Base-by-base conservation (phyloP, 352 stramenopile genomes). In the Phytopythium montanum region DNA sequence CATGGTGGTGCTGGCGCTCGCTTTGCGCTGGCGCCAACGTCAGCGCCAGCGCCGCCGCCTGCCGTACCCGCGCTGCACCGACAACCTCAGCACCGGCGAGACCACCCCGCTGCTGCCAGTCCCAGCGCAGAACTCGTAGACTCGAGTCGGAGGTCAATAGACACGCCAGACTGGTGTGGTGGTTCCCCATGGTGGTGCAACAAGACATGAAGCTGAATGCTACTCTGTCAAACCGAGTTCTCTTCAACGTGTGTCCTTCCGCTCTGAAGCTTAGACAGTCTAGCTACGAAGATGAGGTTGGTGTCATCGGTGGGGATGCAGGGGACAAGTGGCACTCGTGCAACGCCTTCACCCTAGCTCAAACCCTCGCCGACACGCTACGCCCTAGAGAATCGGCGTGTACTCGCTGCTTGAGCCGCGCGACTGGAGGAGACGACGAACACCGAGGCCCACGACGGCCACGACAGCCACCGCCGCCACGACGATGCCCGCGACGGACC, bases 401-500 rank as follows among this genome's bases (percentile, higher is more conserved):
- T 26, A 66, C 2, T 62, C 60, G 5, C 38, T 73, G 56, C 28
- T 33, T 19, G 46, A 33, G 21, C 23, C 72, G 45, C 33, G 62
- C 26, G 56, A 70, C 13, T 50, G 44, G n/a, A 50, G 25, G 51
- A 69, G 10, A 34, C 62, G 28, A 19, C 9, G 0, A 21, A 75
- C 34, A 69, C 69, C 45, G 66, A 83, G 49, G 54, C 46, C 46
- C 8, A 36, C 16, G 28, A 54, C 12, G 12, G 26, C 21, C 46
- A 72, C 38, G 13, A 56, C 60, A 42, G 62, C 60, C 8, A 70
- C 59, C 41, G 49, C 64, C 25, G 44, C 57, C 14, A 62, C 55
- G 10, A 72, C 57, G n/a, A 62, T 60, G 28, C 51, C 52, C 26
- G 70, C 68, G 19, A 75, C 52, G 49, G 64, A 55, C 57, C 36